Evolutionary conservation across 345 rosid genomes (phyloP), one percentile per base, ranked within the genome.

Genomic region (Gossypium bickii): DNA sequence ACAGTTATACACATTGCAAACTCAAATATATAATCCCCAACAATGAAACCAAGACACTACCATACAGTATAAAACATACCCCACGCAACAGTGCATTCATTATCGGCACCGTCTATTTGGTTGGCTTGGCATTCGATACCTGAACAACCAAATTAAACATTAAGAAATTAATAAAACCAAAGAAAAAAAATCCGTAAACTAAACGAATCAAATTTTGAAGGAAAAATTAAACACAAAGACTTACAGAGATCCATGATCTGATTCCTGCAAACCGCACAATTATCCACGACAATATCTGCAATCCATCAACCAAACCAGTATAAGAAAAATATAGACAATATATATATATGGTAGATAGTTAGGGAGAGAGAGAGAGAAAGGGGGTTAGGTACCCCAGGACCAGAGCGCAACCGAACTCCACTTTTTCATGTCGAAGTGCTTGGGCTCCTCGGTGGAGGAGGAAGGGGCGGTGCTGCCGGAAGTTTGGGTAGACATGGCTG

Each of bases 21-120:
- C 41, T 34, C 41, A 34, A 34, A 34, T 4, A 34, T 34, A 34
- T 34, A 5, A 34, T 5, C 41, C 41, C 41, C 7, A 34, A 34
- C 7, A 34, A 34, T 34, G 41, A 34, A 78, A 60, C 74, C 13
- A 41, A 51, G n/a, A 45, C 7, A n/a, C 25, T 48, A 48, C 2
- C 7, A 51, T 4, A 16, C 24, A 27, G 15, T 9, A 15, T 43
- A 48, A 27, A 24, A 22, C 81, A 70, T 85, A 94, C 98, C 98
- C 98, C 98, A 92, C 76, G 98, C 98, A 75, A 92, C 98, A 67
- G 98, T 91, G 85, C 98, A 94, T 80, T 94, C 98, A 83, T 92
- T 98, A 71, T 94, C 93, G 6, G 98, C 88, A 27, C 97, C 98
- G 17, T 96, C 89, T 3, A 98, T 96, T 76, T 92, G 98, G 82